A percentile compares a stretch with the other conserved stretches of the same genome.
Evolutionary conservation across 2,329 filamentous ascomycete genomes (phyloP).

Genomic region (Phoma sp.): DNA sequence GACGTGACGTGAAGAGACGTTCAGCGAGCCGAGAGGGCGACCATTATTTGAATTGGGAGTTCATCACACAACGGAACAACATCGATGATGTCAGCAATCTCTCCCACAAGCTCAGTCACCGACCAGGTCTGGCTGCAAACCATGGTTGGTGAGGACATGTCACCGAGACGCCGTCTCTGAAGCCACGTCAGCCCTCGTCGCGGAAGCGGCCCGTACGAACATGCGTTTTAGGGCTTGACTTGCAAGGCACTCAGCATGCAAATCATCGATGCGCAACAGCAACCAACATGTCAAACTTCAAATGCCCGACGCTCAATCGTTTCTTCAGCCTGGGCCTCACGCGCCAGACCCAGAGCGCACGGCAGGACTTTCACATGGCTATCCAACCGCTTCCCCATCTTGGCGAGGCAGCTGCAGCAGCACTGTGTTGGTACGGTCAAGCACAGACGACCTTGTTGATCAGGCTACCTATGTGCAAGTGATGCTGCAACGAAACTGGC

Average conservation of each 20-base stretch:
- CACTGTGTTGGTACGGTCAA: not conserved
- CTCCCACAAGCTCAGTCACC: not conserved
- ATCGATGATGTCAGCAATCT: not conserved
- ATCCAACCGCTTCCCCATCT: conserved; percentile 17
- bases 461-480: conserved; percentile 12
- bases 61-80: not conserved
- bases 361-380: conserved; percentile 1
- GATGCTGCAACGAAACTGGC: not conserved
- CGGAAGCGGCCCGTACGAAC: conserved; percentile 13
- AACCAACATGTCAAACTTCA: not conserved
- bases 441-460: conserved; percentile 6
- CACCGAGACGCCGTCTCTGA: not conserved
- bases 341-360: not conserved
- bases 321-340: not conserved
- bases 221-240: conserved; percentile 1
- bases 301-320: not conserved
- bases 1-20: conserved; percentile 2
- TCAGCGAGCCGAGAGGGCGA: not conserved
- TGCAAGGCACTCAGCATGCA: not conserved
- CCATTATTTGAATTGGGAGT: not conserved
- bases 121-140: not conserved
- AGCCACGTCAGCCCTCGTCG: conserved; percentile 15
- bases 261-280: conserved; percentile 2
- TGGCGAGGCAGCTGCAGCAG: conserved; percentile 11
- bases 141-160: not conserved